Evolutionary conservation across 371 early-diverging fungal genomes (phyloP).

Genomic region (Mortierella sp.): DNA sequence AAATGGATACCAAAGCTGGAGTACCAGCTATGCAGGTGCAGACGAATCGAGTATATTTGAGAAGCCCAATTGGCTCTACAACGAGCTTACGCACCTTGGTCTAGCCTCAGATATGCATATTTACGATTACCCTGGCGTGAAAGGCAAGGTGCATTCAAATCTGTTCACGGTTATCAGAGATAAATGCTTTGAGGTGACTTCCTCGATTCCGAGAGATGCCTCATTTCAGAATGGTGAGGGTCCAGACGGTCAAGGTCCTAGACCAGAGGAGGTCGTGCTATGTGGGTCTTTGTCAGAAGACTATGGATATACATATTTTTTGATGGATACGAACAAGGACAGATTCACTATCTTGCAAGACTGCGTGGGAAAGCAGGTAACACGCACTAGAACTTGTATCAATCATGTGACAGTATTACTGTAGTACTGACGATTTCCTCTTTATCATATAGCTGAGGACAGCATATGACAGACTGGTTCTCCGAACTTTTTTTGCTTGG

Average conservation of each 20-base stretch:
- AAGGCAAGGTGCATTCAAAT: constrained; percentile 68
- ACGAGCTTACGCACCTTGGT: constrained; percentile 29
- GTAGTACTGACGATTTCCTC: neutral
- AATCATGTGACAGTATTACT: neutral
- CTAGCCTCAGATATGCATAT: constrained; percentile 65
- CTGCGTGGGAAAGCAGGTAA: constrained; percentile 50
- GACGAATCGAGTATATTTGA: constrained; percentile 36
- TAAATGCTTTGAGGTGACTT: constrained; percentile 37
- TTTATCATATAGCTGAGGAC: constrained; percentile 11
- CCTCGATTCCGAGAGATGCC: constrained; percentile 6
- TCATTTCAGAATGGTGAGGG: neutral
- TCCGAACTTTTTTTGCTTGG: constrained; percentile 42
- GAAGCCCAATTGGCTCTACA: constrained; percentile 54
- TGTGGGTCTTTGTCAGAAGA: constrained; percentile 69
- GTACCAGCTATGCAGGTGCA: constrained; percentile 56
- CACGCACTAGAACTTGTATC: neutral
- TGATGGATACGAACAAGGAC: constrained; percentile 60
- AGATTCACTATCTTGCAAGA: constrained; percentile 65
- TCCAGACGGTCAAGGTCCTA: neutral
- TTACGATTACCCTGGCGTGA: constrained; percentile 64
- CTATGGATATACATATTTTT: constrained; percentile 68
- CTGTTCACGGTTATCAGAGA: constrained; percentile 69
- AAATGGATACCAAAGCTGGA: constrained; percentile 74
- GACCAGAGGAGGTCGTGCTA: constrained; percentile 51
- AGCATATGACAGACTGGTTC: constrained; percentile 14